These are phyloP conservation scores for Paramyrothecium roridum DNA, from an alignment of 2,329 filamentous ascomycete species.

Conservation along the genomic window DNA sequence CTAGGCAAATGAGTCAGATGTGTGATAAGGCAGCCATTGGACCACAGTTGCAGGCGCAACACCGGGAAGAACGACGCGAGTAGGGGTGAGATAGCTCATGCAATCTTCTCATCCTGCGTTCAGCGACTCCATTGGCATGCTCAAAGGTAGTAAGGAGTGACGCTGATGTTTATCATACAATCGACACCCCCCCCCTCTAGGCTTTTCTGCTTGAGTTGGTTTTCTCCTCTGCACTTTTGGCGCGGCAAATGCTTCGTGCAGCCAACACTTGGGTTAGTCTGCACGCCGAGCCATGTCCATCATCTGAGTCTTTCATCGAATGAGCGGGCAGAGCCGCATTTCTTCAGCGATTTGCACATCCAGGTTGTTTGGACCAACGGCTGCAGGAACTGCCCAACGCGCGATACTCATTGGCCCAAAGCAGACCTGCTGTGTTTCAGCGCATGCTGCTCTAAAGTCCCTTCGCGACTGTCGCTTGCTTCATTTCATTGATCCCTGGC, in stretches of 20 bases:
- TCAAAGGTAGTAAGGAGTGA: too few relatives aligned
- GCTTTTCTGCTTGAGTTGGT: neutral
- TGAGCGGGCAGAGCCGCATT: neutral
- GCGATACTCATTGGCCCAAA: too few relatives aligned
- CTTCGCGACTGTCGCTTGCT: neutral
- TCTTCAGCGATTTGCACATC: neutral
- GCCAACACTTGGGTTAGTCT: neutral
- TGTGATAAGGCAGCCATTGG: neutral
- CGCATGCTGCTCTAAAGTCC: too few relatives aligned
- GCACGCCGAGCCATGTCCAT: neutral
- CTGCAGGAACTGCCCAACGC: neutral
- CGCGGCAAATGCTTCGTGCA: too few relatives aligned
- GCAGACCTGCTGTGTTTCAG: too few relatives aligned
- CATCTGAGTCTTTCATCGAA: neutral
- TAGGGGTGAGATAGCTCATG: too few relatives aligned
- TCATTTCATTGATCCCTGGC: neutral
- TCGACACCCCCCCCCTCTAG: too few relatives aligned
- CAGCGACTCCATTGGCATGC: too few relatives aligned
- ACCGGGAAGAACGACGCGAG: too few relatives aligned
- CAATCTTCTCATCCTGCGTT: too few relatives aligned
- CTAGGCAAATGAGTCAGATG: neutral
- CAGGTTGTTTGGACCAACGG: neutral
- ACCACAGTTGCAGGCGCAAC: neutral
- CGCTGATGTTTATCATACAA: too few relatives aligned
- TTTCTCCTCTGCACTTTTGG: neutral